A percentile compares a stretch with the other conserved stretches of the same genome.
These are phyloP conservation scores for Cenchrus americanus DNA, from an alignment of 176 grass and related monocot species.

Conservation along the genomic window DNA sequence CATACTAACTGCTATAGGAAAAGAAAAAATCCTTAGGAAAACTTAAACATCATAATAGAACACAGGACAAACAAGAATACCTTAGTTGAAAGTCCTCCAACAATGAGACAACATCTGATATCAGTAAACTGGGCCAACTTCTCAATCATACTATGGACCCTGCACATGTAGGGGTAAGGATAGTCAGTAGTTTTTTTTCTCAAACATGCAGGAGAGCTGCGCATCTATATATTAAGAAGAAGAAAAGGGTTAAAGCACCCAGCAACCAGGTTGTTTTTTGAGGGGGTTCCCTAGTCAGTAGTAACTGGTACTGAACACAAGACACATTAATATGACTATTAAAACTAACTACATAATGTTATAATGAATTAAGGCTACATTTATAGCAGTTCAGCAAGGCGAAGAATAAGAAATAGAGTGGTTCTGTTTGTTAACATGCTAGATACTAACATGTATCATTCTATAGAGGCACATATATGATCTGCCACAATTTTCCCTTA, in stretches of 20 bases:
- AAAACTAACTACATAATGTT: not conserved
- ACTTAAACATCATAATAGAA: conserved; percentile 14
- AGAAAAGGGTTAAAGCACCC: too few relatives aligned
- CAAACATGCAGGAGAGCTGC: too few relatives aligned
- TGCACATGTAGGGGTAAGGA: conserved; percentile 41
- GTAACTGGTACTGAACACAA: not conserved
- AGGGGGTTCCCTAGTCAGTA: conserved; percentile 15
- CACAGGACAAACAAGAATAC: conserved; percentile 42
- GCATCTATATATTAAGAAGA: too few relatives aligned
- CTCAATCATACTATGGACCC: conserved; percentile 95
- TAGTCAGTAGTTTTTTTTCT: not conserved
- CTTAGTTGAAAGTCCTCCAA: conserved; percentile 93
- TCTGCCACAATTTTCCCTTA: not conserved
- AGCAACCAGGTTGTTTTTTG: too few relatives aligned
- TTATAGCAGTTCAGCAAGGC: not conserved
- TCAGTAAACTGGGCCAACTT: conserved; percentile 96
- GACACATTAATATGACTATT: not conserved
- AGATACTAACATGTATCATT: not conserved
- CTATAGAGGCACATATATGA: not conserved
- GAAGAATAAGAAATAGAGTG: not conserved
- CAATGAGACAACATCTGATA: conserved; percentile 93
- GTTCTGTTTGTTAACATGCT: not conserved
- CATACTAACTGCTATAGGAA: not conserved
- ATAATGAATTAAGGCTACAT: not conserved
- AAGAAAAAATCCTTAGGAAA: not conserved